Evolutionary conservation across 352 stramenopile species (phyloP), one percentile per base, ranked within the genome.

Genomic region (Pythium phragmiticola): DNA sequence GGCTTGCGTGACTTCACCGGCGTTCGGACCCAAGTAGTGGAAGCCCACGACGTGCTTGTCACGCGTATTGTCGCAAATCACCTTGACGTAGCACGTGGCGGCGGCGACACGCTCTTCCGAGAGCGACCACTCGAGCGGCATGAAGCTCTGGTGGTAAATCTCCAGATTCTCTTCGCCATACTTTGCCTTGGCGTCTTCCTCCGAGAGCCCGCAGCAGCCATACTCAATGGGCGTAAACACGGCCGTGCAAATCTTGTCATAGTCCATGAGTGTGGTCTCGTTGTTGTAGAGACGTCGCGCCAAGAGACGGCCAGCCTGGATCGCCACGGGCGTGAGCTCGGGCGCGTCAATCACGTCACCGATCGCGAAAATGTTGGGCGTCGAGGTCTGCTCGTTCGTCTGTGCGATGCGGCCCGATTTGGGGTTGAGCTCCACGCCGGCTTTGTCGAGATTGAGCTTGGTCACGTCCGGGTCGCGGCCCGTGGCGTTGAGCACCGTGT

Each of bases 181-280:
- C 65, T 88, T 77, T 45, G 76, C 82, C 21, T 93, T 90, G 14
- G 96, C 96, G 54, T 96, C 92, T 50, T 99, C 97, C 70, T 99
- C 97, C 39, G 89, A 98, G 42, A 98, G 79, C 53, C 97, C 97
- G 51, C 98, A 97, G 73, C 86, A 97, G 36, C 96, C 92, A 74
- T 99, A 99, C 77, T 99, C 97, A 53, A 99, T 87, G 11, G 96
- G 96, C 48, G 96, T 99, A 72, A 99, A 99, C 47, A 99, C 95
- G 0, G 95, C 78, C 30, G 83, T 94, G 60, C 81, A 90, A 19
- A 94, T 70, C 74, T 98, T 98, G 30, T 94, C 78, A 64, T 98
- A 98, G 79, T 98, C 89, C 93, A 98, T 98, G 47, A 92, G 66
- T 64, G 72, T 69, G 14, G 75, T 78, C 21, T 79, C 74, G 45